A percentile compares a stretch with the other conserved stretches of the same genome.
These are phyloP conservation scores for Lentinula guzmanii DNA, from an alignment of 768 basidiomycete species.

Conservation along the genomic window DNA sequence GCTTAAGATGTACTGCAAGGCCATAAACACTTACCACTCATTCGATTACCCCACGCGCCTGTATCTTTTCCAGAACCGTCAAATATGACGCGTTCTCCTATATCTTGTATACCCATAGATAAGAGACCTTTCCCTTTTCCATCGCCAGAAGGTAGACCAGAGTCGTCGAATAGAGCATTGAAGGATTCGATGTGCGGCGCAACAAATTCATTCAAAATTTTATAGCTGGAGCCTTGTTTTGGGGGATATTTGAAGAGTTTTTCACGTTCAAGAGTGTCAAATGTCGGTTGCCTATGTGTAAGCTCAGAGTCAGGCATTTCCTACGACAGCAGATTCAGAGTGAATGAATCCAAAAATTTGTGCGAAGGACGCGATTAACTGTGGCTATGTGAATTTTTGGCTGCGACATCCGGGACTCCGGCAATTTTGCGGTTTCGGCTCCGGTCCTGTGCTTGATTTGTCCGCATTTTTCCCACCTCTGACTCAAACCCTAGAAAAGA, in stretches of 20 bases:
- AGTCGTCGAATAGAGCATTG: conserved; percentile 93
- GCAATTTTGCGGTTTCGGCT: background rate
- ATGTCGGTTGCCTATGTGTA: conserved; percentile 46
- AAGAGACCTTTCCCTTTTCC: conserved; percentile 78
- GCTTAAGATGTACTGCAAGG: conserved; percentile 1
- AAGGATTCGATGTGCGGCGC: conserved; percentile 93
- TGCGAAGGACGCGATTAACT: too few species aligned
- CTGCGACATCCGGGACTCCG: background rate
- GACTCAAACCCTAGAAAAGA: background rate
- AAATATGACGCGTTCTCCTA: conserved; percentile 89
- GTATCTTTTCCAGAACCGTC: conserved; percentile 61
- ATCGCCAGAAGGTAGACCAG: conserved; percentile 67
- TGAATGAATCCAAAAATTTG: too few species aligned
- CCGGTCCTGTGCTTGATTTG: background rate
- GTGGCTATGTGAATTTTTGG: background rate
- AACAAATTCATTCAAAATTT: conserved; percentile 88
- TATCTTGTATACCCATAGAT: conserved; percentile 72
- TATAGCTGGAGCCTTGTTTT: conserved; percentile 59
- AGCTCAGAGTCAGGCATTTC: conserved; percentile 49
- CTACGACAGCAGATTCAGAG: background rate
- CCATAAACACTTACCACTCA: conserved; percentile 59
- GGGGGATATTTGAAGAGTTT: conserved; percentile 72
- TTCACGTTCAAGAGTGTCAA: conserved; percentile 80
- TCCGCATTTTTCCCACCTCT: background rate
- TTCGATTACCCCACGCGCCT: conserved; percentile 72